Evolutionary conservation across 2,329 filamentous ascomycete genomes (phyloP).

Genomic region (Nemania abortiva): DNA sequence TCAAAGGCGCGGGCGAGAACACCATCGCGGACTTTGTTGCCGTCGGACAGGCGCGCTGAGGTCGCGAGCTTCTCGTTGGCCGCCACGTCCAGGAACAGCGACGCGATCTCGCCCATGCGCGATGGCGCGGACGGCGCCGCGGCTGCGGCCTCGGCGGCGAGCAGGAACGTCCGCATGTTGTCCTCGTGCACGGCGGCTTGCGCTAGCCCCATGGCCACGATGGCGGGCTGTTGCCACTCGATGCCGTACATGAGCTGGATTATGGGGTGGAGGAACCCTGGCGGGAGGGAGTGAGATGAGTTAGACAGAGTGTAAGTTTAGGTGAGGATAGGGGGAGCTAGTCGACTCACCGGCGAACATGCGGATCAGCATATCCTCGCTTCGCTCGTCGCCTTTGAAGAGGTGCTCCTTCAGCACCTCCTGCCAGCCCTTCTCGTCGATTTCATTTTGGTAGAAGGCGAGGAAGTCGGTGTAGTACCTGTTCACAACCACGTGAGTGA

Average conservation of each 20-base stretch:
- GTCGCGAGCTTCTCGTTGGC: conserved; percentile 67
- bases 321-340: not conserved
- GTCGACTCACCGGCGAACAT: conserved; percentile 69
- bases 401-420: conserved; percentile 74
- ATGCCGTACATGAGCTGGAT: conserved; percentile 89
- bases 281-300: not conserved
- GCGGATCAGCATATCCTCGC: conserved; percentile 76
- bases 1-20: conserved; percentile 72
- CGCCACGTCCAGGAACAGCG: conserved; percentile 72
- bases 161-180: conserved; percentile 67
- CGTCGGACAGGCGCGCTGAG: conserved; percentile 64
- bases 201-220: conserved; percentile 83
- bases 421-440: conserved; percentile 73
- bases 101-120: conserved; percentile 61
- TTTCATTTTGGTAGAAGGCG: conserved; percentile 79
- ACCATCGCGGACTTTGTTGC: conserved; percentile 76
- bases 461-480: conserved; percentile 78
- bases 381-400: conserved; percentile 73
- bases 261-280: conserved; percentile 80
- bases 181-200: conserved; percentile 77
- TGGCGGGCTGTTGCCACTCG: conserved; percentile 83
- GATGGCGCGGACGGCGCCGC: conserved; percentile 40
- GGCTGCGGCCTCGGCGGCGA: conserved; percentile 64
- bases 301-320: not conserved
- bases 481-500: not conserved